These are phyloP conservation scores for Hypoxylon sp. DNA, from an alignment of 2,329 filamentous ascomycete species.

Conservation along the genomic window DNA sequence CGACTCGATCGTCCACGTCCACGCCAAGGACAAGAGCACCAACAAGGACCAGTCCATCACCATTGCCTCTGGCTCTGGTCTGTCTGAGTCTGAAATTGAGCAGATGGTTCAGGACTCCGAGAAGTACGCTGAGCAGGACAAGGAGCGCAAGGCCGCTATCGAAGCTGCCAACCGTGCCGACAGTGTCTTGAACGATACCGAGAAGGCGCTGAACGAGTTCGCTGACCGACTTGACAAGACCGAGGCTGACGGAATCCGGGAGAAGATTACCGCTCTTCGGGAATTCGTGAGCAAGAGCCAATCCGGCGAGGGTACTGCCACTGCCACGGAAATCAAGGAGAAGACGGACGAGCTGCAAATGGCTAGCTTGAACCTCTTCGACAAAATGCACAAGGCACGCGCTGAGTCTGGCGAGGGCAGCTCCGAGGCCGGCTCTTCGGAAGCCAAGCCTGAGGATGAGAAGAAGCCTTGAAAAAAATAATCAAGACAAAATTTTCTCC, in stretches of 20 bases:
- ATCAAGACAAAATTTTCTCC: slow-evolving; percentile 17
- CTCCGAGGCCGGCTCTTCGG: slow-evolving; percentile 63
- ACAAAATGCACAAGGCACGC: slow-evolving; percentile 99
- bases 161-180: slow-evolving; percentile 98
- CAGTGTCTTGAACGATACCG: slow-evolving; percentile 95
- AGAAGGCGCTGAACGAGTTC: slow-evolving; percentile 98
- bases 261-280: slow-evolving; percentile 90
- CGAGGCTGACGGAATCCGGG: slow-evolving; percentile 91
- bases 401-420: slow-evolving; percentile 71
- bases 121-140: slow-evolving; percentile 94
- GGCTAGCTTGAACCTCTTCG: slow-evolving; percentile 95
- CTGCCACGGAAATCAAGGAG: slow-evolving; percentile 94
- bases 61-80: slow-evolving; percentile 96
- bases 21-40: slow-evolving; percentile 99
- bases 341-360: slow-evolving; percentile 99
- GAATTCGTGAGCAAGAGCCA: slow-evolving; percentile 96
- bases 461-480: slow-evolving; percentile 71
- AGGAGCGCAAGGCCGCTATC: slow-evolving; percentile 95
- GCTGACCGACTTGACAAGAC: slow-evolving; percentile 97
- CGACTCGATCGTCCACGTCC: slow-evolving; percentile 97
- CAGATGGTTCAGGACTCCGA: slow-evolving; percentile 98
- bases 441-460: slow-evolving; percentile 70
- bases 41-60: slow-evolving; percentile 99
- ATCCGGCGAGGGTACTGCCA: slow-evolving; percentile 87
- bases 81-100: slow-evolving; percentile 94